Evolutionary conservation across 73 alveolate genomes (phyloP), one percentile per base, ranked within the genome.

Genomic region (Paramecium primaurelia): DNA sequence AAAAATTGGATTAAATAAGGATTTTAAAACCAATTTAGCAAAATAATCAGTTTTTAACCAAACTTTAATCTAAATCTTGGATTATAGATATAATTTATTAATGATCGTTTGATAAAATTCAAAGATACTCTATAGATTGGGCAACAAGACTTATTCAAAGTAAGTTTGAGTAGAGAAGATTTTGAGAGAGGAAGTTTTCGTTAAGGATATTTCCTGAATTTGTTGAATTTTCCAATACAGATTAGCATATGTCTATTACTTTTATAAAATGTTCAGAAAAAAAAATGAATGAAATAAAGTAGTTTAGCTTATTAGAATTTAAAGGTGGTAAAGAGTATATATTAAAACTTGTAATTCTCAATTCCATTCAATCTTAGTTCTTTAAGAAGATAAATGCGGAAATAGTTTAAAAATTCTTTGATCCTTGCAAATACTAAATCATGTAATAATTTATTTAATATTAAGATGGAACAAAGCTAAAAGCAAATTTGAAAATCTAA

Each of bases 151-250:
- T 92, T 92, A 28, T 83, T 58, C 94, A 95, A 92, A 59, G 98
- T 95, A 42, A 93, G 98, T 75, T 77, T 98, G 49, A 97, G 99
- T 10, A 99, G 99, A 25, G 95, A 98, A 92, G 99, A 98, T 88
- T 99, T 98, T 47, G 98, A 97, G 89, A 95, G 99, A 86, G 99
- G 99, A 11, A 98, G 99, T 22, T 98, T 98, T 87, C 95, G 99
- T 20, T 99, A 98, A 59, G 92, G 99, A 86, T 99, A 98, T 87
- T 96, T 96, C 45, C 99, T 8, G 94, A 96, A 77, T 95, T 96
- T 80, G 97, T 97, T n/a, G 96, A 93, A 26, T 86, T 86, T 42
- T 85, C 28, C 59, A 86, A 54, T 37, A 71, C 86, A 25, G 95
- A 92, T 18, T 58, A 85, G 20, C 45, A 26, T 22, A 94, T 96